Base-by-base conservation (phyloP, 2,329 filamentous ascomycete genomes). In the Colletotrichum sp. region DNA sequence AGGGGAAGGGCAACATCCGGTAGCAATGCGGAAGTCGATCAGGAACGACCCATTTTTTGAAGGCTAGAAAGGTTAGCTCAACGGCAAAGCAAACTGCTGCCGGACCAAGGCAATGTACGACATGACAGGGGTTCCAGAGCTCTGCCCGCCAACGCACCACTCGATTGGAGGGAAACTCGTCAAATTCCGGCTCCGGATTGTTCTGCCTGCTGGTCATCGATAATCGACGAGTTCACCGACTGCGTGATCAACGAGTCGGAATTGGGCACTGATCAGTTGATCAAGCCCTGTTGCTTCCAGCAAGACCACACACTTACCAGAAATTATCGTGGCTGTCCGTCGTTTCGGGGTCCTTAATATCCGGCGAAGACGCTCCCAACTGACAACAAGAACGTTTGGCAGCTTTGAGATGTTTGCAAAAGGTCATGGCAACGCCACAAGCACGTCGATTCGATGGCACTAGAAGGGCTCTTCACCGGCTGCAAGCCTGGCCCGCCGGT, bases 81-180 rank as follows among this genome's bases (percentile, higher is more conserved):
- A 76, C 74, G 71, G 74, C 61, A 76, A 61, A 70, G 71, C 71
- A 66, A 56, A 61, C 59, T 76, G 65, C 34, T 38, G 38, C 34
- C 64, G 59, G 55, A 61, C 48, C 63, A 70, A 72, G 34, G 61
- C 61, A 32, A 69, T 69, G 71, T 75, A 77, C 75, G 56, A 75
- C 75, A 77, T 72, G 71, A 65, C 64, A 74, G 61, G 74, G 74
- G 71, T 43, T 10, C 16, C 8, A 21, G 48, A 59, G 69, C 28
- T 73, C 34, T 64, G 59, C 55, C 58, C 48, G 30, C 34, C 48
- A 64, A 36, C 56, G 43, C 63, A 56, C 28, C 58, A 3, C 48
- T 75, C 36, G 59, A 62, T 28, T n/a, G 52, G 30, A 62, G 48
- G 66, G 24, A 63, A 48, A 16, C 30, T 18, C n/a, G 21, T 70